Conservation (phyloP, 441 rosid genomes). For the Aquilaria agallochum region DNA sequence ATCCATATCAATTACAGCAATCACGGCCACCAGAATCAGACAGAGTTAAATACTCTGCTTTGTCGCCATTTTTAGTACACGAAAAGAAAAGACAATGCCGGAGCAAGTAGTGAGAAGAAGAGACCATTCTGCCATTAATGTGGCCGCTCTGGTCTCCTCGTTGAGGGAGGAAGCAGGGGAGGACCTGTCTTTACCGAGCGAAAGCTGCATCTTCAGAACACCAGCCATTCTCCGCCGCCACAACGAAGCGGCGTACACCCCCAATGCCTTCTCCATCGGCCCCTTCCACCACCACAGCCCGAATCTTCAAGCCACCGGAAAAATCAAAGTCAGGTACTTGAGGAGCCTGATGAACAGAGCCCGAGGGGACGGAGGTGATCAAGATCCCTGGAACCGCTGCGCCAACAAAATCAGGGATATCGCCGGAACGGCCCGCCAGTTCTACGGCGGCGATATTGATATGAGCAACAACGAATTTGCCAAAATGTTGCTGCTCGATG, state of each 20-base stretch:
- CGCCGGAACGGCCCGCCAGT: not conserved
- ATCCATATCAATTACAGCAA: too few relatives aligned
- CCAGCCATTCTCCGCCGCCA: conserved; percentile 11
- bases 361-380: too few relatives aligned
- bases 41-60: too few relatives aligned
- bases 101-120: not conserved
- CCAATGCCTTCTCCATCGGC: conserved; percentile 14
- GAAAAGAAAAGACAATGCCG: too few relatives aligned
- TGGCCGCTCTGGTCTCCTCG: not conserved
- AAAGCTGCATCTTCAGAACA: conserved; percentile 6
- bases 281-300: conserved; percentile 7
- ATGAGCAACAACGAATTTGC: conserved; percentile 9
- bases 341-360: conserved; percentile 1
- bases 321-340: conserved; percentile 11
- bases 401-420: not conserved
- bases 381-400: not conserved
- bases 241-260: not conserved
- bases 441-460: conserved; percentile 5
- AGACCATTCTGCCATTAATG: not conserved
- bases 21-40: too few relatives aligned
- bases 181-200: not conserved
- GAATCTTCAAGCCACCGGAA: not conserved
- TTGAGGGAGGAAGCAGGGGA: not conserved
- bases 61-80: too few relatives aligned
- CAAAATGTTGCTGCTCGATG: conserved; percentile 23